These are phyloP conservation scores for Aureobasidium uvarum DNA, from an alignment of 2,329 filamentous ascomycete genomes.

Conservation along the genomic window DNA sequence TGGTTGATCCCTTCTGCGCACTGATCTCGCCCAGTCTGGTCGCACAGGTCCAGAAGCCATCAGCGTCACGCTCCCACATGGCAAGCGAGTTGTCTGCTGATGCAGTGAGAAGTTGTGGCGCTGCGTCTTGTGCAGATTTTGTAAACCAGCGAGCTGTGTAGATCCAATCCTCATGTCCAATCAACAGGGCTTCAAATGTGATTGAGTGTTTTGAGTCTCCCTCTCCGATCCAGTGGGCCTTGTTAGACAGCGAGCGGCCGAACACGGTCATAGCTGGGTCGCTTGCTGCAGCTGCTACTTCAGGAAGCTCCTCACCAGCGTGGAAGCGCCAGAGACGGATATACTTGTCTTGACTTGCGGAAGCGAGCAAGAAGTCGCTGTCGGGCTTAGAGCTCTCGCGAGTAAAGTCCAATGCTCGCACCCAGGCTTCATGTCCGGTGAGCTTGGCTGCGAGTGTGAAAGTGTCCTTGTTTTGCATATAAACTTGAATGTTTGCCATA, in stretches of 20 bases:
- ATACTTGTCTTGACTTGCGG: slow-evolving; percentile 96
- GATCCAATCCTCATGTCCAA: slow-evolving; percentile 98
- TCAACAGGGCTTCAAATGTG: slow-evolving; percentile 88
- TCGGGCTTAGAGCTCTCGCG: slow-evolving; percentile 55
- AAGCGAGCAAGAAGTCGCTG: slow-evolving; percentile 78
- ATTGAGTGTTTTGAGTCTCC: slow-evolving; percentile 66
- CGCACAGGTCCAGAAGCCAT: slow-evolving; percentile 84
- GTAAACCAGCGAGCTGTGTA: slow-evolving; percentile 79
- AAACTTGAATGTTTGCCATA: slow-evolving; percentile 76
- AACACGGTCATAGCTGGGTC: slow-evolving; percentile 60
- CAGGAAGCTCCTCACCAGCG: slow-evolving; percentile 63
- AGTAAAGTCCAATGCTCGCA: slow-evolving; percentile 78
- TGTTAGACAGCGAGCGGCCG: slow-evolving; percentile 79
- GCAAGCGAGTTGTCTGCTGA: slow-evolving; percentile 94
- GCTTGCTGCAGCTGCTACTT: slow-evolving; percentile 53
- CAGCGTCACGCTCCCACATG: slow-evolving; percentile 83
- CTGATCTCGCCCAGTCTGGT: slow-evolving; percentile 90
- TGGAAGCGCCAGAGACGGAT: slow-evolving; percentile 89
- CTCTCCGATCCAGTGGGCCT: slow-evolving; percentile 72
- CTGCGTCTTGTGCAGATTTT: slow-evolving; percentile 41
- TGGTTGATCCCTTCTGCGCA: slow-evolving; percentile 90
- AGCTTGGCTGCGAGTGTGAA: slow-evolving; percentile 76
- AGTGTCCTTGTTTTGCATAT: slow-evolving; percentile 56
- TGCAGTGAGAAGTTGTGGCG: slow-evolving; percentile 66
- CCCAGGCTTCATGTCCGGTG: slow-evolving; percentile 90